Evolutionary conservation across 495 filamentous ascomycete species (phyloP).

Genomic region (Penicilliopsis zonata): DNA sequence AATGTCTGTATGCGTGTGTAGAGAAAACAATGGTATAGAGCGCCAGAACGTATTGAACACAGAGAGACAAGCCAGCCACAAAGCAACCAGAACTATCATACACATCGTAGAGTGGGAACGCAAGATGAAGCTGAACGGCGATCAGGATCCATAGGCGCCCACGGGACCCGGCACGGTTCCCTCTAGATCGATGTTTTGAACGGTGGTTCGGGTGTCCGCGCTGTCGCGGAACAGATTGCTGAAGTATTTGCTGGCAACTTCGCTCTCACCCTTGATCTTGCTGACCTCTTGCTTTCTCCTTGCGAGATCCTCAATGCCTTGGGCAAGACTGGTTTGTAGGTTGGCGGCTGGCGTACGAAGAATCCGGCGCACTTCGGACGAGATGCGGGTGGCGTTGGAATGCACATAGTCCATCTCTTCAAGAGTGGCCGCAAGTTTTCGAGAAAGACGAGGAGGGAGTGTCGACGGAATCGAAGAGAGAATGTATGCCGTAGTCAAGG

Average conservation of each 20-base stretch:
- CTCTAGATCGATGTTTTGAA: slow-evolving; percentile 75
- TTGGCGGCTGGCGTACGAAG: slow-evolving; percentile 75
- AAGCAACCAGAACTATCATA: no score
- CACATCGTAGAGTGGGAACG: background rate
- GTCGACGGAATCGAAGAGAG: slow-evolving; percentile 77
- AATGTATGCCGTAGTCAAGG: slow-evolving; percentile 64
- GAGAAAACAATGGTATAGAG: no score
- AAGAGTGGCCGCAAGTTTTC: slow-evolving; percentile 72
- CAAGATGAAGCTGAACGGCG: no score
- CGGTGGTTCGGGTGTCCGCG: slow-evolving; percentile 53
- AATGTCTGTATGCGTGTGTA: no score
- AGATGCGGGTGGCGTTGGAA: slow-evolving; percentile 71
- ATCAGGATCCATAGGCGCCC: slow-evolving; percentile 15
- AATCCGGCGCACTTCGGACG: slow-evolving; percentile 70
- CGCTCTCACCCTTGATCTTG: slow-evolving; percentile 62
- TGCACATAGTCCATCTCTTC: slow-evolving; percentile 83
- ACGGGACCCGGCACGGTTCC: slow-evolving; percentile 34
- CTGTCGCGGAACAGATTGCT: slow-evolving; percentile 71
- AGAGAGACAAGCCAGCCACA: no score
- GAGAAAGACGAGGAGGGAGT: slow-evolving; percentile 73
- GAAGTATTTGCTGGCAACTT: slow-evolving; percentile 77
- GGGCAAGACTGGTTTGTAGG: slow-evolving; percentile 65
- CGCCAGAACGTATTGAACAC: no score
- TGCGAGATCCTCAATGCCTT: slow-evolving; percentile 70
- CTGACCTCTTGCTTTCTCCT: slow-evolving; percentile 64